Percentiles rank a stretch among this genome's conserved stretches.
Evolutionary conservation across 2,329 filamentous ascomycete species (phyloP).

Genomic region (Plectosphaerella sp.): DNA sequence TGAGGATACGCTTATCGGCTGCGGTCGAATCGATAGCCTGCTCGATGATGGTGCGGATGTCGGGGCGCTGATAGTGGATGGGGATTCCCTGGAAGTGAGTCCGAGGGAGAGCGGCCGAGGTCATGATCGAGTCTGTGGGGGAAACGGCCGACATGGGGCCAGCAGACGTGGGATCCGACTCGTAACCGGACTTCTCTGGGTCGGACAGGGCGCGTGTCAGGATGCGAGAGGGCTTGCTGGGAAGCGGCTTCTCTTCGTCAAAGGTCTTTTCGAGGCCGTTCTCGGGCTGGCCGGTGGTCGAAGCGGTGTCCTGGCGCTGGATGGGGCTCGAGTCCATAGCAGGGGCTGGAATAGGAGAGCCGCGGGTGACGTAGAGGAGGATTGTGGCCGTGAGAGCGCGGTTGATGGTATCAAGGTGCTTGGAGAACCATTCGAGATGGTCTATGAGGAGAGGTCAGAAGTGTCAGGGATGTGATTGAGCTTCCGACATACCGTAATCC

Average conservation of each 20-base stretch:
- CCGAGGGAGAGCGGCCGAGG: conserved; percentile 2
- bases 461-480: conserved; percentile 3
- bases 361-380: conserved; percentile 29
- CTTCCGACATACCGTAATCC: conserved; percentile 24
- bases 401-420: conserved; percentile 26
- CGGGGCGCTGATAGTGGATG: conserved; percentile 28
- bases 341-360: neutral
- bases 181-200: conserved; percentile 13
- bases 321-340: too few species aligned
- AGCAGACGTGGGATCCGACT: conserved; percentile 12
- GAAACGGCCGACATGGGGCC: conserved; percentile 1
- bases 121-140: neutral
- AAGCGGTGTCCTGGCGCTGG: too few species aligned
- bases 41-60: conserved; percentile 29
- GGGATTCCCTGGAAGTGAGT: conserved; percentile 12
- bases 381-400: conserved; percentile 22
- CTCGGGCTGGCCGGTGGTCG: too few species aligned
- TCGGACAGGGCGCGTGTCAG: conserved; percentile 8
- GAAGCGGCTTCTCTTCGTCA: conserved; percentile 1
- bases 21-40: conserved; percentile 20
- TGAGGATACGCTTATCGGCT: conserved; percentile 27
- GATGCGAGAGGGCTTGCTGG: conserved; percentile 5
- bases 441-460: conserved; percentile 15
- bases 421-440: conserved; percentile 30
- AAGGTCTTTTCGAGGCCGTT: neutral